Conservation (phyloP, 2,329 filamentous ascomycete genomes). For the Phaeophleospora eucalypticola region DNA sequence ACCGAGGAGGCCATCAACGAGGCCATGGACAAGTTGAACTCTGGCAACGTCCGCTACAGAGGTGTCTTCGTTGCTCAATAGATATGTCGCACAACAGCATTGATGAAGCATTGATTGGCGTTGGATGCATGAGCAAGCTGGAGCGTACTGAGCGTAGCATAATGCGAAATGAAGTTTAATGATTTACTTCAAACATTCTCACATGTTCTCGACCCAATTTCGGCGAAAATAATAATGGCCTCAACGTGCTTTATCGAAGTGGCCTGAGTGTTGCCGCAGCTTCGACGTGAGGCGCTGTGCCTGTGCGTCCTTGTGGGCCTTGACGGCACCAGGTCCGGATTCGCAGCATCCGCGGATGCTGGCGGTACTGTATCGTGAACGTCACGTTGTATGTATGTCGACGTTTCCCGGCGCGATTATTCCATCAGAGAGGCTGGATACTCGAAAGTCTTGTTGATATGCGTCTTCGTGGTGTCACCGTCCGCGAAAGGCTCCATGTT, state of each 20-base stretch:
- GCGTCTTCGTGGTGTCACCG: slow-evolving; percentile 29
- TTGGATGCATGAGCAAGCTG: neutral
- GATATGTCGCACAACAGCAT: neutral
- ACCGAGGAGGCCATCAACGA: slow-evolving; percentile 47
- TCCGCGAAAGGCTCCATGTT: slow-evolving; percentile 26
- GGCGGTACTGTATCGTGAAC: neutral
- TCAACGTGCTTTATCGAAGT: no score
- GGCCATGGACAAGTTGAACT: slow-evolving; percentile 45
- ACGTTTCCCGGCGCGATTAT: no score
- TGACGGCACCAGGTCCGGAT: neutral
- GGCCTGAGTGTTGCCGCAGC: no score
- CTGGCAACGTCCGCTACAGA: slow-evolving; percentile 49
- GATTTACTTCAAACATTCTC: no score
- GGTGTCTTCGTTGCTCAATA: slow-evolving; percentile 41
- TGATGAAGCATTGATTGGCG: slow-evolving; percentile 4
- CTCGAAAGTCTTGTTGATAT: slow-evolving; percentile 33
- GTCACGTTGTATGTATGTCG: no score
- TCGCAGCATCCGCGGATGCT: neutral
- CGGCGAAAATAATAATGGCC: no score
- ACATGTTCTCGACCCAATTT: no score
- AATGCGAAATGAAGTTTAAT: slow-evolving; percentile 4
- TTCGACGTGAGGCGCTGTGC: no score
- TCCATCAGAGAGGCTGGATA: slow-evolving; percentile 35
- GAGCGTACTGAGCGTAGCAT: neutral
- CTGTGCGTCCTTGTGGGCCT: no score